These are phyloP conservation scores for Setaria viridis DNA, from an alignment of 202 grass and related monocot species.

Conservation along the genomic window DNA sequence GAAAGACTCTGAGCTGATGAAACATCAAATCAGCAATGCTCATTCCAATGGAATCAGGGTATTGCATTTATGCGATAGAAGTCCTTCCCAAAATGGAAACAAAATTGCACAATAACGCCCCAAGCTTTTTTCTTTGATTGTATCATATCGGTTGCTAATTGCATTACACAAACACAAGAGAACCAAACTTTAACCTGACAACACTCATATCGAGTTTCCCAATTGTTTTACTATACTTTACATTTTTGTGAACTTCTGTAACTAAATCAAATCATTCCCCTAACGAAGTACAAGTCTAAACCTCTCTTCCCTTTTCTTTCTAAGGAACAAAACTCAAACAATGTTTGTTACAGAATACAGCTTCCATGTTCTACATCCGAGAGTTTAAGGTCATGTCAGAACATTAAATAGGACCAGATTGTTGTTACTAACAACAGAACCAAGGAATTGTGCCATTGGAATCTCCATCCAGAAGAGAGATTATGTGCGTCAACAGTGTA, in stretches of 20 bases:
- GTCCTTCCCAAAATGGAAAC: neutral
- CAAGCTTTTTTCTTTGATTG: neutral
- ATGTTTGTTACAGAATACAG: slow-evolving; percentile 5
- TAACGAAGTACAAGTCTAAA: neutral
- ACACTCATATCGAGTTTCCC: neutral
- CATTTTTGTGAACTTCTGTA: neutral
- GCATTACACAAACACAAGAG: neutral
- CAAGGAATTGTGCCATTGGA: slow-evolving; percentile 49
- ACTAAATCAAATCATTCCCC: neutral
- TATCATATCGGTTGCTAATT: neutral
- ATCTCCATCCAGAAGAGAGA: slow-evolving; percentile 67
- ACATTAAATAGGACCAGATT: slow-evolving; percentile 42
- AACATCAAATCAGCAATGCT: too few species aligned
- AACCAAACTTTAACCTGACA: neutral
- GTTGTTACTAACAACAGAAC: slow-evolving; percentile 57
- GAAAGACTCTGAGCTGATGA: too few species aligned
- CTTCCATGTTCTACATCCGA: neutral
- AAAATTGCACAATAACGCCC: neutral
- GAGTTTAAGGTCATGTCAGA: slow-evolving; percentile 23
- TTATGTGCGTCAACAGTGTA: slow-evolving; percentile 65
- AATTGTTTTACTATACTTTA: neutral
- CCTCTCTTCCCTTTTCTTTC: neutral
- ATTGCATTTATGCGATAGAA: neutral
- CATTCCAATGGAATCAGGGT: too few species aligned
- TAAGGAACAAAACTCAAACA: neutral